Evolutionary conservation across 768 basidiomycete genomes (phyloP).

Genomic region (Russula sp.): DNA sequence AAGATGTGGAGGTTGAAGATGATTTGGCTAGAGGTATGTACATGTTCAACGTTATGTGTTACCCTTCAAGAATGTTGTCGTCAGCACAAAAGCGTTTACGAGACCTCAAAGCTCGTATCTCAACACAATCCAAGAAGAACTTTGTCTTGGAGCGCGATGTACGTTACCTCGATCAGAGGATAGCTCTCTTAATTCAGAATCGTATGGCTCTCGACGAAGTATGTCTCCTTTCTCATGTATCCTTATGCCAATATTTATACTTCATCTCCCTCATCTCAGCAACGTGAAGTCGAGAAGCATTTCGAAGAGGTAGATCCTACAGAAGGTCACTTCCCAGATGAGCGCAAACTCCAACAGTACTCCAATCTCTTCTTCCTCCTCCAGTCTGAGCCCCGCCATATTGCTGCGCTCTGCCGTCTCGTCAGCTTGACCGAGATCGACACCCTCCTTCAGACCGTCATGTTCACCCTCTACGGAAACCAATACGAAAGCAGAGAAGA

Average conservation of each 20-base stretch:
- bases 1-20: conserved; percentile 97
- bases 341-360: conserved; percentile 91
- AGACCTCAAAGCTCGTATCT: conserved; percentile 94
- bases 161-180: conserved; percentile 93
- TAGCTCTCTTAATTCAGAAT: conserved; percentile 96
- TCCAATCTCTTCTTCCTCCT: conserved; percentile 98
- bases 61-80: conserved; percentile 11
- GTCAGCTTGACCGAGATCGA: conserved; percentile 97
- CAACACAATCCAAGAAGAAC: conserved; percentile 99
- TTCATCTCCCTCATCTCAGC: conserved; percentile 37
- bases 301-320: conserved; percentile 93
- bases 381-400: conserved; percentile 95
- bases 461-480: conserved; percentile 99
- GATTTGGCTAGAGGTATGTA: conserved; percentile 84
- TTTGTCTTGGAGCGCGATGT: conserved; percentile 99
- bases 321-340: conserved; percentile 89
- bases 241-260: conserved; percentile 14
- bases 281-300: conserved; percentile 91
- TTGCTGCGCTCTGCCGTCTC: conserved; percentile 92
- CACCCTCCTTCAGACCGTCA: conserved; percentile 97
- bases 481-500: conserved; percentile 99
- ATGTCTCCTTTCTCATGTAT: conserved; percentile 22
- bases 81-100: conserved; percentile 93
- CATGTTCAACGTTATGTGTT: conserved; percentile 1
- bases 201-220: conserved; percentile 96